phyloP scores from a whole-genome alignment of 1,284 basidiomycete genomes.

The Chalciporus sp. region DNA sequence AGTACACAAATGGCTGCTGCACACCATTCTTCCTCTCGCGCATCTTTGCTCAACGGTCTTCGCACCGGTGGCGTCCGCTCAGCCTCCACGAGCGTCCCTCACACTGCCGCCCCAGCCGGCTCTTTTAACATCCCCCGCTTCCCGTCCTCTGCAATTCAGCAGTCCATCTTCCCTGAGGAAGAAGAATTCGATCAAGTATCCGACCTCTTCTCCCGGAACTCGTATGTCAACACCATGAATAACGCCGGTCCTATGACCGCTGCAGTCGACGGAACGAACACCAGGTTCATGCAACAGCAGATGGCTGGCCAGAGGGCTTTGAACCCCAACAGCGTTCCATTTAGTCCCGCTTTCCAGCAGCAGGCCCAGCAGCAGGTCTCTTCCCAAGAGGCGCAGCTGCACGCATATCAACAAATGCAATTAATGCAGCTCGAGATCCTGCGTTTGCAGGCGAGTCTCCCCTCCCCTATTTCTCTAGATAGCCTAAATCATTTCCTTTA shows the following conservation, averaged over 20 bases:
- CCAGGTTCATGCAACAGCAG: slow-evolving; percentile 67
- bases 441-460: slow-evolving; percentile 65
- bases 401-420: slow-evolving; percentile 71
- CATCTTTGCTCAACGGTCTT: slow-evolving; percentile 80
- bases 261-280: slow-evolving; percentile 65
- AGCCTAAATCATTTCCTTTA: slow-evolving; percentile 8
- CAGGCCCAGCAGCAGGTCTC: slow-evolving; percentile 41
- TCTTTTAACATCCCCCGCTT: slow-evolving; percentile 58
- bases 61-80: slow-evolving; percentile 84
- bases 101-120: slow-evolving; percentile 65
- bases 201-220: slow-evolving; percentile 54
- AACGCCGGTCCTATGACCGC: slow-evolving; percentile 59
- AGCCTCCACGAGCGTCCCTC: slow-evolving; percentile 59
- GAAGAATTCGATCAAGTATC: slow-evolving; percentile 63
- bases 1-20: slow-evolving; percentile 54
- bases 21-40: slow-evolving; percentile 63
- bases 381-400: slow-evolving; percentile 48
- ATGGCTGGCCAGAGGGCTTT: slow-evolving; percentile 39
- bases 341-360: slow-evolving; percentile 47
- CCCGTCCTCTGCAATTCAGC: slow-evolving; percentile 42
- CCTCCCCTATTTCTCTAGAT: slow-evolving; percentile 6
- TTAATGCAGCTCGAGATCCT: slow-evolving; percentile 81
- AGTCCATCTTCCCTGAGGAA: slow-evolving; percentile 46
- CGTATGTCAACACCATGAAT: slow-evolving; percentile 41
- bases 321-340: slow-evolving; percentile 60